A percentile compares a stretch with the other conserved stretches of the same genome.
Conservation (phyloP, 768 basidiomycete genomes). For the Leccinum sublutescens region DNA sequence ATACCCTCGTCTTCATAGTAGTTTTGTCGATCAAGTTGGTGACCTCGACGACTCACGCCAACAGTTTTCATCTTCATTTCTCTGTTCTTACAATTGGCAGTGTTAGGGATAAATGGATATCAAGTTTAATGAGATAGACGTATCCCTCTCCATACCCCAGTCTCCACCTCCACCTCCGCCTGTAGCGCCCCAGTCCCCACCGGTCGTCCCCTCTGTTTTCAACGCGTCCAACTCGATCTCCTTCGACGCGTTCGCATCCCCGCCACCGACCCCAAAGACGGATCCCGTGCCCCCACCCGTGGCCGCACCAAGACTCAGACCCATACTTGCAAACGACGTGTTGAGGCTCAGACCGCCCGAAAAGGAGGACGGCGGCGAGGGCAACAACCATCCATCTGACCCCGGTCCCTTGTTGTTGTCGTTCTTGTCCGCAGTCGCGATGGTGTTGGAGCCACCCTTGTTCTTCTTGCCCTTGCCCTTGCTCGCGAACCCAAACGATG, state of each 20-base stretch:
- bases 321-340: neutral
- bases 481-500: neutral
- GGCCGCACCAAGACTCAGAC: too few relatives aligned
- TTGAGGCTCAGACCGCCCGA: neutral
- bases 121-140: too few relatives aligned
- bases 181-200: neutral
- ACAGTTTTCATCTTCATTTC: too few relatives aligned
- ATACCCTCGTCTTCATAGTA: too few relatives aligned
- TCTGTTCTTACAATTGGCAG: too few relatives aligned
- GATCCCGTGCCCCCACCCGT: neutral
- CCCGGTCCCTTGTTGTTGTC: neutral
- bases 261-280: constrained; percentile 2
- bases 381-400: neutral
- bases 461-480: neutral
- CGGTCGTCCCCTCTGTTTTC: neutral
- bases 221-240: constrained; percentile 4
- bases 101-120: too few relatives aligned
- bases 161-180: too few relatives aligned
- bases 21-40: too few relatives aligned
- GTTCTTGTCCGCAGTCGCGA: too few relatives aligned
- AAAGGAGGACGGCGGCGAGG: neutral
- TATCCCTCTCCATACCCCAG: too few relatives aligned
- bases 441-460: neutral
- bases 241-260: neutral
- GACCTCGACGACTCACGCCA: too few relatives aligned